These are phyloP conservation scores for Salix caprea DNA, from an alignment of 345 rosid species.

Conservation along the genomic window DNA sequence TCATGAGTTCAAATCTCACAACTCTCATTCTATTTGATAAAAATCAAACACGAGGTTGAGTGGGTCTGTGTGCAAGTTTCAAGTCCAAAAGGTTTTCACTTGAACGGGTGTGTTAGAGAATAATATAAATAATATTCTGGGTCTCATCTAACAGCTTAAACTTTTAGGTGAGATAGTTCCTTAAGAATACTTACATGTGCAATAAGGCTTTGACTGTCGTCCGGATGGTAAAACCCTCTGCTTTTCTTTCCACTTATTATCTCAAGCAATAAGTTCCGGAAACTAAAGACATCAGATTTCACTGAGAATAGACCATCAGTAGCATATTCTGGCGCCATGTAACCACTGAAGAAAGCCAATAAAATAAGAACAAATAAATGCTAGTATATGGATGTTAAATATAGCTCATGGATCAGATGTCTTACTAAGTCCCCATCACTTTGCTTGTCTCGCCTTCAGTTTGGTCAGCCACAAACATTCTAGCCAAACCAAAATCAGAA, in stretches of 20 bases:
- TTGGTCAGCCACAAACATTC: constrained; percentile 10
- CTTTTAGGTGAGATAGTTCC: too few species aligned
- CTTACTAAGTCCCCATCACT: constrained; percentile 23
- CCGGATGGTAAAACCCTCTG: neutral
- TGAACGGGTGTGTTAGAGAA: too few species aligned
- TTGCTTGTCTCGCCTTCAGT: constrained; percentile 16
- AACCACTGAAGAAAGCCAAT: constrained; percentile 3
- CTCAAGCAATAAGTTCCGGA: constrained; percentile 3
- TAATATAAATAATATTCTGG: too few species aligned
- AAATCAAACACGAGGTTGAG: too few species aligned
- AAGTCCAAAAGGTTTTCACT: too few species aligned
- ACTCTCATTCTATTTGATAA: too few species aligned
- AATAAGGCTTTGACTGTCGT: neutral
- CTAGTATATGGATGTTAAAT: neutral
- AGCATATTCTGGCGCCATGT: constrained; percentile 17
- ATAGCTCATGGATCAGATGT: too few species aligned
- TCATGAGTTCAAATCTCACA: too few species aligned
- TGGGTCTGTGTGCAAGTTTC: too few species aligned
- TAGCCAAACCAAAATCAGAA: constrained; percentile 26
- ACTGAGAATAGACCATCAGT: constrained; percentile 10
- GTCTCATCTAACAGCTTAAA: too few species aligned
- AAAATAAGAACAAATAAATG: neutral
- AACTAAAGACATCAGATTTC: constrained; percentile 17
- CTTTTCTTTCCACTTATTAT: constrained; percentile 8
- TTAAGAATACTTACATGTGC: neutral